Conservation (phyloP, 164 flowering plant genomes). For the Stephania cephalantha region DNA sequence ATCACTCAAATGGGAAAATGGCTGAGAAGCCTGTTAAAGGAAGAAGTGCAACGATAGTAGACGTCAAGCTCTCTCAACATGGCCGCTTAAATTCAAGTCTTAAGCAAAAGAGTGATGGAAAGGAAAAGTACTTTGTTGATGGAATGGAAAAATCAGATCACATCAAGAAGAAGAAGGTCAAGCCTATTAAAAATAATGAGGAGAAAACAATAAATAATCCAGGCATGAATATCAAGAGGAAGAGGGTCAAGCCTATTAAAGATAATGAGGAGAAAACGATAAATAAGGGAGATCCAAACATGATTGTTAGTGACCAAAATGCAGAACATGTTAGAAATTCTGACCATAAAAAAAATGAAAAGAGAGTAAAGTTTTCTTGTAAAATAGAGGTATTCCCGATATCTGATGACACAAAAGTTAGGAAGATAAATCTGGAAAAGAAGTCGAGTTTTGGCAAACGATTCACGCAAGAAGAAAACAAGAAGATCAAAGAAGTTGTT, state of each 20-base stretch:
- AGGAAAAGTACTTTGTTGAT: background rate
- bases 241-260: conserved; percentile 8
- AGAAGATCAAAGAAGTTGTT: conserved; percentile 32
- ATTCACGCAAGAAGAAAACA: conserved; percentile 44
- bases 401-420: conserved; percentile 6
- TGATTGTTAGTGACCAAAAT: background rate
- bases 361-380: conserved; percentile 33
- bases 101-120: conserved; percentile 1
- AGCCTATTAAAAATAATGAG: too few relatives aligned
- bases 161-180: too few relatives aligned
- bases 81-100: background rate
- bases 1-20: background rate
- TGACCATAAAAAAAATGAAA: conserved; percentile 13
- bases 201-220: too few relatives aligned
- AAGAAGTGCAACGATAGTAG: background rate
- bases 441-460: conserved; percentile 39
- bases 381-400: conserved; percentile 36
- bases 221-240: too few relatives aligned
- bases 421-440: background rate
- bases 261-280: conserved; percentile 6
- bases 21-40: background rate
- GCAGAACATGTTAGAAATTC: conserved; percentile 11
- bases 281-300: background rate
- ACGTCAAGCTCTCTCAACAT: background rate
- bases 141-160: conserved; percentile 1